Conservation (phyloP, 306 rosid species). For the Canavalia gladiata region DNA sequence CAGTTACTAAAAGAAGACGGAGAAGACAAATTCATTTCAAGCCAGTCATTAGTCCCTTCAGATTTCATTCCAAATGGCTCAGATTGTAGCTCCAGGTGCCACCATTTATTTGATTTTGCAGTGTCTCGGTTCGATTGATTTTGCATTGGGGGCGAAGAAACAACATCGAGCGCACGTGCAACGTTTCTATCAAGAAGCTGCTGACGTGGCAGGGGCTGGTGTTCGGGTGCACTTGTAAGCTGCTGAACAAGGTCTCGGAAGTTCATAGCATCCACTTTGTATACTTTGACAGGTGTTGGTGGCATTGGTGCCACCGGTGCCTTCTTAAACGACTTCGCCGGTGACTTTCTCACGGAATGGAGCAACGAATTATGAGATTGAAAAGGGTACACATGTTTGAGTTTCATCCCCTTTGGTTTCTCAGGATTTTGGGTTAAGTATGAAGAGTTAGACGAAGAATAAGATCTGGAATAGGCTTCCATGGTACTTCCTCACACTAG, state of each 20-base stretch:
- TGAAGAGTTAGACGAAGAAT: constrained; percentile 52
- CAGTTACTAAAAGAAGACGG: constrained; percentile 57
- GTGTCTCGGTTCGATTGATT: background rate
- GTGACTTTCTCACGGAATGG: constrained; percentile 61
- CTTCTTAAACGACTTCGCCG: constrained; percentile 69
- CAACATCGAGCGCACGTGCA: constrained; percentile 33
- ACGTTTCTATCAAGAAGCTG: constrained; percentile 41
- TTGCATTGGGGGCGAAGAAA: background rate
- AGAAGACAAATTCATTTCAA: constrained; percentile 56
- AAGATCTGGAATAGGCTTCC: constrained; percentile 53
- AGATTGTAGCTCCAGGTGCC: constrained; percentile 45
- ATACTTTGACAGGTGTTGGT: constrained; percentile 64
- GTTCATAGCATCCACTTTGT: constrained; percentile 81
- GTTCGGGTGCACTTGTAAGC: constrained; percentile 76
- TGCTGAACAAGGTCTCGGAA: constrained; percentile 77
- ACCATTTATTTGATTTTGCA: constrained; percentile 36
- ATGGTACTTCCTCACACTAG: background rate
- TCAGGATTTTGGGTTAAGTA: constrained; percentile 28
- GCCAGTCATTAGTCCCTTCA: constrained; percentile 26
- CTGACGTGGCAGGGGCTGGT: constrained; percentile 28
- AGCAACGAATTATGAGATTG: constrained; percentile 47
- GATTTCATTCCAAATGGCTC: constrained; percentile 44
- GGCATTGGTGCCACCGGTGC: constrained; percentile 72
- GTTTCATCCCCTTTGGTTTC: constrained; percentile 18
- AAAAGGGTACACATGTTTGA: constrained; percentile 42